Evolutionary conservation across 1,284 basidiomycete species (phyloP).

Genomic region (Cystobasidium slooffiae): DNA sequence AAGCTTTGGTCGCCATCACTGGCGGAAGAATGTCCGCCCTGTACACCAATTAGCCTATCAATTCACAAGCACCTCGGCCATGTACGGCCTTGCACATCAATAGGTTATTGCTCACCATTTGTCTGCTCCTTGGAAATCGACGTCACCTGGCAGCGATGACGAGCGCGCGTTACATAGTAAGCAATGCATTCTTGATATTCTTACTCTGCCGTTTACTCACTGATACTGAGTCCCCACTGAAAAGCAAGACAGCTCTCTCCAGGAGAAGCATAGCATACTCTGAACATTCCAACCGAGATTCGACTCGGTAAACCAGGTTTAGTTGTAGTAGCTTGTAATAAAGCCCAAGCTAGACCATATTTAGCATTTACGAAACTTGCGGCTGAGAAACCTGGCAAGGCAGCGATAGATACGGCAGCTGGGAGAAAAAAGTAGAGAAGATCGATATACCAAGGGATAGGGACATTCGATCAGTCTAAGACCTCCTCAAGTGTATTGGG

Average conservation of each 20-base stretch:
- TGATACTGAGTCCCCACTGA: conserved; percentile 30
- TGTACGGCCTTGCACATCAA: no score
- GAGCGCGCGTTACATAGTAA: background rate
- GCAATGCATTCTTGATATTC: background rate
- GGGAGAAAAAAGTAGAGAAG: background rate
- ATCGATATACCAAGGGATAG: background rate
- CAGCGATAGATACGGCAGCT: conserved; percentile 43
- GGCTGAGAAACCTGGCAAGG: conserved; percentile 51
- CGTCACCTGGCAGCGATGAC: background rate
- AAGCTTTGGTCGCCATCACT: conserved; percentile 6
- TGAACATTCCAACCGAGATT: conserved; percentile 39
- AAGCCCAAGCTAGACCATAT: conserved; percentile 29
- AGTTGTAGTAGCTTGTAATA: conserved; percentile 23
- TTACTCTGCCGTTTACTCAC: conserved; percentile 11
- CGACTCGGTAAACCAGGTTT: background rate
- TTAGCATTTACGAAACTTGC: conserved; percentile 29
- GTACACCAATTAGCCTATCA: background rate
- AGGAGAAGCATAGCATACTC: conserved; percentile 41
- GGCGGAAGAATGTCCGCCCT: conserved; percentile 16
- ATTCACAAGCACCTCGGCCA: background rate
- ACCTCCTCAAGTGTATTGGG: no score
- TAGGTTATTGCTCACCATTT: conserved; percentile 15
- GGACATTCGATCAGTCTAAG: no score
- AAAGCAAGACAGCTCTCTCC: conserved; percentile 32
- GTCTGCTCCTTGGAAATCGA: conserved; percentile 38